These are phyloP conservation scores for Chalara sp. DNA, from an alignment of 2,329 filamentous ascomycete genomes.

Conservation along the genomic window DNA sequence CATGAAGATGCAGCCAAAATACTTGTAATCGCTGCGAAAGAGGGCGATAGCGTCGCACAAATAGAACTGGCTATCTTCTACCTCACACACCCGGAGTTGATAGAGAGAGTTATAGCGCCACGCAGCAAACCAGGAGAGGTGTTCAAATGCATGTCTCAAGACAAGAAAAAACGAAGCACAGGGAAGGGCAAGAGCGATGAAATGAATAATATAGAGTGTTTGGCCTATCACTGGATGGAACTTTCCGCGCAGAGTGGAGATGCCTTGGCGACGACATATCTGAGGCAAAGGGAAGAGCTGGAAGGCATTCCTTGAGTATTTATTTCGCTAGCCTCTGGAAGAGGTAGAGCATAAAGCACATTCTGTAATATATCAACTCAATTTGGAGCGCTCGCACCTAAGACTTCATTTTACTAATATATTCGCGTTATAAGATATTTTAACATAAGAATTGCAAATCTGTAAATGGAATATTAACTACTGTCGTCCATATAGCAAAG, in stretches of 20 bases:
- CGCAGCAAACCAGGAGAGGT: conserved; percentile 80
- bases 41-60: conserved; percentile 82
- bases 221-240: conserved; percentile 97
- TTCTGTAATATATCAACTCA: no score
- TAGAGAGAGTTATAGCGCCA: conserved; percentile 74
- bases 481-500: no score
- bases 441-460: no score
- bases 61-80: conserved; percentile 91
- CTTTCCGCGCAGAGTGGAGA: conserved; percentile 78
- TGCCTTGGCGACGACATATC: no score
- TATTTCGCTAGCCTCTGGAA: no score
- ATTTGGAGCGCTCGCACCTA: no score
- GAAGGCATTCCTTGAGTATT: no score
- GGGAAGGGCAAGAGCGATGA: conserved; percentile 55
- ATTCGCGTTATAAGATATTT: no score
- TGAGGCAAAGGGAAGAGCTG: no score
- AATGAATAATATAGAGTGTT: conserved; percentile 83
- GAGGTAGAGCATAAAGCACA: no score
- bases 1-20: conserved; percentile 80
- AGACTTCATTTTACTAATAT: no score
- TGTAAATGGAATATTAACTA: no score
- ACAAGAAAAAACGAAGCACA: conserved; percentile 64
- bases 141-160: conserved; percentile 81
- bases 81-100: conserved; percentile 83
- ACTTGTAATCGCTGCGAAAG: conserved; percentile 89